A percentile compares a stretch with the other conserved stretches of the same genome.
These are phyloP conservation scores for Diaporthe sp. DNA, from an alignment of 2,329 filamentous ascomycete genomes.

Conservation along the genomic window DNA sequence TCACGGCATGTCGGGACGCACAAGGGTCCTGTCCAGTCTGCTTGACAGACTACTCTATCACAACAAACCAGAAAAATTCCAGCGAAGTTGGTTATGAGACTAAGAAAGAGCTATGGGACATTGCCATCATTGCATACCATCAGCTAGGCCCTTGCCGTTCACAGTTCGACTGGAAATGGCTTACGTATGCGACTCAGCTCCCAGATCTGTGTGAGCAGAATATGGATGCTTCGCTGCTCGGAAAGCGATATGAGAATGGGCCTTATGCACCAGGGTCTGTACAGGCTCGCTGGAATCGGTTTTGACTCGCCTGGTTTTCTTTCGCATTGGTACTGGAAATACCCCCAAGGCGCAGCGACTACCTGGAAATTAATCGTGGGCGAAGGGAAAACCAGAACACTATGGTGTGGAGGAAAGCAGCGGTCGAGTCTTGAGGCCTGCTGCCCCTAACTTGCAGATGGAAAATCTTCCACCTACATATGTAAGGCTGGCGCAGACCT, in stretches of 20 bases:
- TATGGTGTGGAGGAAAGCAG: background rate
- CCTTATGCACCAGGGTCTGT: background rate
- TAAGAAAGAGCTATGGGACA: background rate
- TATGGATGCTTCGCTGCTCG: background rate
- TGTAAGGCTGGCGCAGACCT: too few relatives aligned
- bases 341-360: too few relatives aligned
- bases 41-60: slow-evolving; percentile 1
- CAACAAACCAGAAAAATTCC: background rate
- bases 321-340: background rate
- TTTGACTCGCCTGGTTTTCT: background rate
- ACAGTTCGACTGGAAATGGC: slow-evolving; percentile 10
- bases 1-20: background rate
- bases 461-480: too few relatives aligned
- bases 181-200: slow-evolving; percentile 9
- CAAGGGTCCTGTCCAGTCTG: background rate
- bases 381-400: background rate
- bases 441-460: background rate
- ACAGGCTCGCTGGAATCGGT: background rate
- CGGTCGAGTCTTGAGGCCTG: background rate
- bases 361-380: background rate
- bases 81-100: background rate
- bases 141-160: slow-evolving; percentile 10
- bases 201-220: background rate
- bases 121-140: background rate
- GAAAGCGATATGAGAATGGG: background rate